These are phyloP conservation scores for Pelargonium exstipulatum DNA, from an alignment of 441 rosid species.

Conservation along the genomic window DNA sequence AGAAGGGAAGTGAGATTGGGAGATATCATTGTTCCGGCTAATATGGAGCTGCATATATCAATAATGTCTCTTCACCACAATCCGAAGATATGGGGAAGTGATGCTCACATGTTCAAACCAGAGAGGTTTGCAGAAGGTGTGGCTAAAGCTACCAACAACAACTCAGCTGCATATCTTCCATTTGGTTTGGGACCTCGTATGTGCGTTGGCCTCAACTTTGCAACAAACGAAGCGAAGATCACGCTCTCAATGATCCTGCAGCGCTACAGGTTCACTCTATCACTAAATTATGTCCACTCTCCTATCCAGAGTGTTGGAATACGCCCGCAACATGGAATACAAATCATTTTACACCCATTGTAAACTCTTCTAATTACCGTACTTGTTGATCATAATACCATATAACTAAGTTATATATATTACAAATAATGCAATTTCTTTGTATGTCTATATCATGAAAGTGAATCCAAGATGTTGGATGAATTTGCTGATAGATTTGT, in stretches of 20 bases:
- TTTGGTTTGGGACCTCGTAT: background rate
- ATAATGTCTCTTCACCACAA: background rate
- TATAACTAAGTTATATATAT: no score
- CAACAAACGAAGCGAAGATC: background rate
- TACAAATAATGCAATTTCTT: no score
- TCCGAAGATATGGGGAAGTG: no score
- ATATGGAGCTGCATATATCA: no score
- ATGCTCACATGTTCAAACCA: background rate
- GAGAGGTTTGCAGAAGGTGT: slow-evolving; percentile 10
- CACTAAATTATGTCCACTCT: slow-evolving; percentile 4
- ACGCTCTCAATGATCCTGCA: slow-evolving; percentile 1
- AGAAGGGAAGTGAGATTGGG: background rate
- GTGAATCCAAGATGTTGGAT: no score
- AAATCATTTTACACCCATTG: background rate
- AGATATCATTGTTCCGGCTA: no score
- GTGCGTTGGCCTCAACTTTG: slow-evolving; percentile 3
- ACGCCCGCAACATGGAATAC: background rate
- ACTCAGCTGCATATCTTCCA: slow-evolving; percentile 12
- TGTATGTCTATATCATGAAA: no score
- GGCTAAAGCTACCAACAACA: slow-evolving; percentile 18
- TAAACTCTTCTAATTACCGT: background rate
- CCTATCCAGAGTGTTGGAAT: background rate
- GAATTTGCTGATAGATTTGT: no score
- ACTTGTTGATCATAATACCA: no score
- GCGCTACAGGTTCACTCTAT: background rate